These are phyloP conservation scores for Lipomyces yamadae DNA, from an alignment of 805 yeast species.

Conservation along the genomic window DNA sequence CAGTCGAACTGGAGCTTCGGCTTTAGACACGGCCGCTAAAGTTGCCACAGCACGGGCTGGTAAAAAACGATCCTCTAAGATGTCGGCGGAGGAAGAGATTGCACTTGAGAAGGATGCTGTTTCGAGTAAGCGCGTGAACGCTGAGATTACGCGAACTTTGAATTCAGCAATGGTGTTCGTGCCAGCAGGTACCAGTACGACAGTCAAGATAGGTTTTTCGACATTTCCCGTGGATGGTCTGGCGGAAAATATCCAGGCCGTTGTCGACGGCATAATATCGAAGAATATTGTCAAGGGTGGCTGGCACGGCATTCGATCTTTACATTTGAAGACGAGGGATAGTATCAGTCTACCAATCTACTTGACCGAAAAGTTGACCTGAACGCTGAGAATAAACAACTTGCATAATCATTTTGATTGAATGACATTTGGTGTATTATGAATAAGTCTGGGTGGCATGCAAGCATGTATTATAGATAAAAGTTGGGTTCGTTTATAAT, in stretches of 20 bases:
- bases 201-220: conserved; percentile 65
- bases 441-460: not conserved
- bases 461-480: not conserved
- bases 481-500: conserved; percentile 8
- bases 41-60: conserved; percentile 21
- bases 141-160: conserved; percentile 63
- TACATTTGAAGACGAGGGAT: conserved; percentile 67
- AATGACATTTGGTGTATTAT: not conserved
- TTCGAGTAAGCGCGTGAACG: conserved; percentile 57
- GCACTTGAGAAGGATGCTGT: conserved; percentile 47
- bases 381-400: not conserved
- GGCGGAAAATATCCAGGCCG: conserved; percentile 62
- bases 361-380: conserved; percentile 59
- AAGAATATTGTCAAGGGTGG: conserved; percentile 41
- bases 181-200: conserved; percentile 73
- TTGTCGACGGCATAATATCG: conserved; percentile 47
- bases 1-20: conserved; percentile 29
- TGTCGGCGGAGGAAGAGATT: conserved; percentile 27
- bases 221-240: conserved; percentile 56
- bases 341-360: conserved; percentile 89
- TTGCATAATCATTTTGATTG: not conserved
- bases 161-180: conserved; percentile 64
- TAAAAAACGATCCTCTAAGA: conserved; percentile 20
- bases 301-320: conserved; percentile 45
- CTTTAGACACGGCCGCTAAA: conserved; percentile 9